Conservation (phyloP, 1,284 basidiomycete genomes). For the Laetiporus sulphureus region DNA sequence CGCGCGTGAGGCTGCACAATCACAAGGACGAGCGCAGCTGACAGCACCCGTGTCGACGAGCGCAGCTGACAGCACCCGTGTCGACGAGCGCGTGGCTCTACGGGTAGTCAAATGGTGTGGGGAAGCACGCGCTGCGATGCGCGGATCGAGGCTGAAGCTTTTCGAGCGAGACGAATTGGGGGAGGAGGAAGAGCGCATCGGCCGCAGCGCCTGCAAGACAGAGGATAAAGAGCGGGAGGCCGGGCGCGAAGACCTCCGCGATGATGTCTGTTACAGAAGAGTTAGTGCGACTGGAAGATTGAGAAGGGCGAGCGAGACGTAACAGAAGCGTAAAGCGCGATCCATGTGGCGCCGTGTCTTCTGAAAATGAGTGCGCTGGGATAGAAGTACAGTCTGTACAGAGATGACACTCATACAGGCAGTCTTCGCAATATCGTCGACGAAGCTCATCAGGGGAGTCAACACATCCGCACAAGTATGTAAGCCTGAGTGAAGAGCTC, state of each 20-base stretch:
- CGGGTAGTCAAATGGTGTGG: slow-evolving; percentile 27
- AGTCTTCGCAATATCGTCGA: too few species aligned
- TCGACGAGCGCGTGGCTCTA: slow-evolving; percentile 24
- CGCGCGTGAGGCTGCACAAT: slow-evolving; percentile 10
- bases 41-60: slow-evolving; percentile 16
- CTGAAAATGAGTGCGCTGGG: too few species aligned
- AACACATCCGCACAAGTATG: too few species aligned
- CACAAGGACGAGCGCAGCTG: slow-evolving; percentile 19
- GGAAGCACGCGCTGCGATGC: slow-evolving; percentile 25
- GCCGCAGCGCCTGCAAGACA: slow-evolving; percentile 21
- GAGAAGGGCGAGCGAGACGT: too few species aligned
- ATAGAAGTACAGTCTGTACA: too few species aligned
- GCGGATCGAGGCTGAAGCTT: slow-evolving; percentile 23
- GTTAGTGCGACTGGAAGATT: too few species aligned
- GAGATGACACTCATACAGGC: too few species aligned
- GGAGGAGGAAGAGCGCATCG: slow-evolving; percentile 24
- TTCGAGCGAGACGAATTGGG: slow-evolving; percentile 24
- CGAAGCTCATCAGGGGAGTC: too few species aligned
- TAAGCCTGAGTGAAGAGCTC: too few species aligned
- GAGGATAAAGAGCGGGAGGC: slow-evolving; percentile 23
- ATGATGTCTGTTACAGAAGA: slow-evolving; percentile 24
- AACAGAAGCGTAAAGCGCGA: too few species aligned
- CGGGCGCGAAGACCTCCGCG: slow-evolving; percentile 25
- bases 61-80: slow-evolving; percentile 19
- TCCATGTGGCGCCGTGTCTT: too few species aligned